Base-by-base conservation (phyloP, 2,329 filamentous ascomycete genomes). In the Xylariaceae sp. region DNA sequence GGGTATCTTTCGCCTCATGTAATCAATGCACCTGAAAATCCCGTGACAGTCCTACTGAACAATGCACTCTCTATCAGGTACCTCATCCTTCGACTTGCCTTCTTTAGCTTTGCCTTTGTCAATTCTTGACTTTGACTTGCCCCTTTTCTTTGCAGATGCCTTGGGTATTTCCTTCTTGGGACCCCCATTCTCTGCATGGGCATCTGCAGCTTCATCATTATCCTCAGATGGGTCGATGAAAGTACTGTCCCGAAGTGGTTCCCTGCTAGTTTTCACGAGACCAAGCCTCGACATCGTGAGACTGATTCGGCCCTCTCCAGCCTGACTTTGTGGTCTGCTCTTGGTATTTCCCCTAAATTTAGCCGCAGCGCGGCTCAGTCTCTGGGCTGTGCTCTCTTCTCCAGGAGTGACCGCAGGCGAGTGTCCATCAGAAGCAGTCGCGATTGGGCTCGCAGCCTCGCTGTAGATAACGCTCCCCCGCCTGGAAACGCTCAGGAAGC, bases 281-380 rank as follows among this genome's bases (percentile, higher is more conserved):
- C 71, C 72, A 3, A 79, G 60, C n/a, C 75, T 71, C 13, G 71
- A 73, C 57, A 83, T 78, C 3, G 74, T 76, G 15, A 74, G 64
- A 53, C 75, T 80, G 42, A 80, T 72, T 3, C 79, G 69, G 13
- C 69, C 69, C 49, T 83, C 79, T 19, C 78, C 76, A 1, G 68
- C 72, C 50, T 81, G 77, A 52, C 79, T 83, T 15, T 64, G 64
- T 4, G 79, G 75, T 11, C 79, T 72, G 49, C 78, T 80, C 50
- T 72, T 71, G 36, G 60, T 63, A 50, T 65, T 51, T 40, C 65
- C 52, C 61, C 72, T 63, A 48, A 82, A 79, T 35, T 70, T 71
- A 4, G 75, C 73, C 12, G 79, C 77, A 1, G 78, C 78, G 12
- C 79, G 70, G 7, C 76, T 79, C 9, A 82, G 54, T 8, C 78